Conservation (phyloP, 768 basidiomycete genomes). For the Psilocybe tampanensis region DNA sequence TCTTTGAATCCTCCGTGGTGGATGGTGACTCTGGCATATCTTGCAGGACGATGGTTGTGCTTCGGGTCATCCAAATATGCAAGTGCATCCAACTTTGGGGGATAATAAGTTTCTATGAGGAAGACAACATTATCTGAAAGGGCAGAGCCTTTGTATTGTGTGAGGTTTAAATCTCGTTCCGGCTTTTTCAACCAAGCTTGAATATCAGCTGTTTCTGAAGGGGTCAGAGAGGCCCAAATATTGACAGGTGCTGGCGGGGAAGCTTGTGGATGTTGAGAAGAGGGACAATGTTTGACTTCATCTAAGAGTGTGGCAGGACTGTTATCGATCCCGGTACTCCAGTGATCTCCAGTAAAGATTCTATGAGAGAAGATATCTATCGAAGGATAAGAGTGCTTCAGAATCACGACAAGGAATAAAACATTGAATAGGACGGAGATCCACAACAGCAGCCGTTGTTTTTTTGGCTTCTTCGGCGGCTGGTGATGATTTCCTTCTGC, state of each 20-base stretch:
- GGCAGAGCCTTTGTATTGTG: slow-evolving; percentile 22
- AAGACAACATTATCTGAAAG: slow-evolving; percentile 53
- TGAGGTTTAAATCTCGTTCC: slow-evolving; percentile 50
- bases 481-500: neutral
- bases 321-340: neutral
- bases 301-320: neutral
- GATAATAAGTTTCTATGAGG: slow-evolving; percentile 51
- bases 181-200: slow-evolving; percentile 47
- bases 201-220: slow-evolving; percentile 45
- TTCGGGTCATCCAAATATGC: slow-evolving; percentile 43
- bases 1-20: slow-evolving; percentile 45
- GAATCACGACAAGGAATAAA: slow-evolving; percentile 9
- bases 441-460: slow-evolving; percentile 8
- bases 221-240: slow-evolving; percentile 52
- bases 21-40: slow-evolving; percentile 52
- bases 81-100: slow-evolving; percentile 49
- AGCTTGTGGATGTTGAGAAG: slow-evolving; percentile 30
- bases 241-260: slow-evolving; percentile 46
- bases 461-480: neutral
- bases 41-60: slow-evolving; percentile 28
- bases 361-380: slow-evolving; percentile 10
- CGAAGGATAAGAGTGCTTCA: slow-evolving; percentile 9
- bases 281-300: slow-evolving; percentile 34
- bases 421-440: slow-evolving; percentile 19
- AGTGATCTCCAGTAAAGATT: slow-evolving; percentile 13